phyloP scores from a whole-genome alignment of 768 basidiomycete genomes.

The Hysterangium stoloniferum region DNA sequence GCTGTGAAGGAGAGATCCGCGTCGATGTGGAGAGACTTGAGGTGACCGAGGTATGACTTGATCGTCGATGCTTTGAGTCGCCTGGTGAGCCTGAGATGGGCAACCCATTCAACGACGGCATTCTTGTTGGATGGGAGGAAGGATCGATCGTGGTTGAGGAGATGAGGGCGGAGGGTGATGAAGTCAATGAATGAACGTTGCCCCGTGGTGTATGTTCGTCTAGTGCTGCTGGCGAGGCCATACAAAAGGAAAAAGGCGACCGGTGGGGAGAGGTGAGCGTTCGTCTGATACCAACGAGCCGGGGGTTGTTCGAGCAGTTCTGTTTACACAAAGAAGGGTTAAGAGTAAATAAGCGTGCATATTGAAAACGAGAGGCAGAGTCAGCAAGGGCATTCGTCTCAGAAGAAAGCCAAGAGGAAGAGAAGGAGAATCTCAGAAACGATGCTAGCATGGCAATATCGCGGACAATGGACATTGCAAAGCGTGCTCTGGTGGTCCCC shows the following conservation, averaged over 20 bases:
- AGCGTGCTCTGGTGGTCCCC: slow-evolving; percentile 3
- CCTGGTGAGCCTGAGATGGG: slow-evolving; percentile 13
- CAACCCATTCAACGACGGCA: slow-evolving; percentile 18
- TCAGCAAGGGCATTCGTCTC: slow-evolving; percentile 16
- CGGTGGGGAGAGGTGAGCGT: slow-evolving; percentile 18
- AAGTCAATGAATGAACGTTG: slow-evolving; percentile 26
- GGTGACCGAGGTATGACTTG: slow-evolving; percentile 18
- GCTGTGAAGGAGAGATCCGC: slow-evolving; percentile 20
- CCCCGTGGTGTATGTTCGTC: slow-evolving; percentile 24
- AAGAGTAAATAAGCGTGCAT: slow-evolving; percentile 19
- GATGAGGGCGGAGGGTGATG: slow-evolving; percentile 18
- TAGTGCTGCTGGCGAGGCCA: slow-evolving; percentile 24
- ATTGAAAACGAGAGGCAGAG: slow-evolving; percentile 17
- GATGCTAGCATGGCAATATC: slow-evolving; percentile 15
- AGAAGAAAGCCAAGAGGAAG: slow-evolving; percentile 15
- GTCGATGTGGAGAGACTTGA: slow-evolving; percentile 24
- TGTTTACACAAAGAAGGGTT: slow-evolving; percentile 18
- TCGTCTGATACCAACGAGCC: slow-evolving; percentile 15
- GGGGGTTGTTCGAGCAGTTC: slow-evolving; percentile 18
- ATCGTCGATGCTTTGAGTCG: too few relatives aligned
- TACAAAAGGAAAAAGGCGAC: slow-evolving; percentile 28
- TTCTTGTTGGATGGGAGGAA: slow-evolving; percentile 8
- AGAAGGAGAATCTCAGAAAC: slow-evolving; percentile 14
- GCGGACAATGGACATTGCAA: slow-evolving; percentile 14
- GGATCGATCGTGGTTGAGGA: slow-evolving; percentile 4